A percentile compares a stretch with the other conserved stretches of the same genome.
These are phyloP conservation scores for Fusarium decemcellulare DNA, from an alignment of 2,329 filamentous ascomycete species.

Conservation along the genomic window DNA sequence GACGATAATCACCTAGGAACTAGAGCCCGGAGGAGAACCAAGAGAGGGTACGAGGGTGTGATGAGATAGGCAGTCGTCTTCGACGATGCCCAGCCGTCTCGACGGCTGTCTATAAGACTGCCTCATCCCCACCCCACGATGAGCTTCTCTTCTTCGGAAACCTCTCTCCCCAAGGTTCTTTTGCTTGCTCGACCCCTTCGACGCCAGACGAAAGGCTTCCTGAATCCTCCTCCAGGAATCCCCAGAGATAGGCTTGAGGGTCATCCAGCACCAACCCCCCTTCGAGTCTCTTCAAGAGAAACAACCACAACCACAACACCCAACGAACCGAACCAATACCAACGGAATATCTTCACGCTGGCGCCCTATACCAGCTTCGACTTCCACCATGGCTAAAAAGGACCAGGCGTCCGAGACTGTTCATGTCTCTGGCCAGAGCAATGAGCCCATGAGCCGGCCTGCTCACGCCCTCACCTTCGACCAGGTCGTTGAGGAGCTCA, in stretches of 20 bases:
- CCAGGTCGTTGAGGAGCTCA: conserved; percentile 66
- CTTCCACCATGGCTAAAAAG: conserved; percentile 39
- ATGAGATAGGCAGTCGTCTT: conserved; percentile 36
- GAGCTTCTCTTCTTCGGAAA: conserved; percentile 16
- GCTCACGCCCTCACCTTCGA: conserved; percentile 69
- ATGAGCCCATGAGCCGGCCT: conserved; percentile 63
- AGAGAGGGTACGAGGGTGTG: conserved; percentile 20
- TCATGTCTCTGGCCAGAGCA: conserved; percentile 54
- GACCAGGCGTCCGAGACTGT: conserved; percentile 31
- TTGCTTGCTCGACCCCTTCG: conserved; percentile 30
- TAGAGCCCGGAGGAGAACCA: conserved; percentile 16
- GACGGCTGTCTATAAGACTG: conserved; percentile 43
- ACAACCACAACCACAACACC: neutral
- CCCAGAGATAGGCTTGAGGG: conserved; percentile 39
- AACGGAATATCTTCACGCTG: conserved; percentile 27
- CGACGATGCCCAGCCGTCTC: conserved; percentile 16
- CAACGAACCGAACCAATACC: conserved; percentile 15
- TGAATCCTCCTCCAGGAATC: conserved; percentile 38
- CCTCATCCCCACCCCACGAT: conserved; percentile 35
- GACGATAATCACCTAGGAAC: conserved; percentile 32
- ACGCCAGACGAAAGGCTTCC: conserved; percentile 43
- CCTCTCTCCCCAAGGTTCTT: conserved; percentile 30
- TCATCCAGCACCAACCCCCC: conserved; percentile 2
- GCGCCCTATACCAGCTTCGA: conserved; percentile 29
- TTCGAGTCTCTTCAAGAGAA: conserved; percentile 16